Conservation (phyloP, 2,329 filamentous ascomycete genomes). For the Reticulascus tulasneorum region DNA sequence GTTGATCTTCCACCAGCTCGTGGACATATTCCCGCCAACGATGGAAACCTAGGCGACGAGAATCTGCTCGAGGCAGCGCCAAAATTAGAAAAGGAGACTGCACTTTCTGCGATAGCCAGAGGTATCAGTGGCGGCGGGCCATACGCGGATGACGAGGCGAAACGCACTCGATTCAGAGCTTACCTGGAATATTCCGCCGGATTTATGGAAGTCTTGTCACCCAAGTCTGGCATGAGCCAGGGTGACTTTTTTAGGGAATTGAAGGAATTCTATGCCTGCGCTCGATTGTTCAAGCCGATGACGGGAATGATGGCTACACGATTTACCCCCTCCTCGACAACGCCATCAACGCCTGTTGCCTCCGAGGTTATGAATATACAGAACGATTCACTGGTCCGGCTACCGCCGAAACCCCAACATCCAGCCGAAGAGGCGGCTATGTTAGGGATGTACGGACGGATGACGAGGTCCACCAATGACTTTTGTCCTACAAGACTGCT, state of each 20-base stretch:
- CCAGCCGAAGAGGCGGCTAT: slow-evolving; percentile 82
- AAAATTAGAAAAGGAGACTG: slow-evolving; percentile 61
- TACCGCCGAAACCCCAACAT: slow-evolving; percentile 58
- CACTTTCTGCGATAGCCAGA: slow-evolving; percentile 64
- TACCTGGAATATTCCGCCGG: slow-evolving; percentile 79
- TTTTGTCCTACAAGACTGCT: slow-evolving; percentile 81
- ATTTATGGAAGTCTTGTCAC: slow-evolving; percentile 52
- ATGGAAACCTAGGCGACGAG: slow-evolving; percentile 59
- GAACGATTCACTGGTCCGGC: slow-evolving; percentile 45
- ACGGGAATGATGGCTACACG: slow-evolving; percentile 89
- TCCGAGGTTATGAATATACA: slow-evolving; percentile 23
- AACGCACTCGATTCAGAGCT: slow-evolving; percentile 72
- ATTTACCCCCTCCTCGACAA: slow-evolving; percentile 70
- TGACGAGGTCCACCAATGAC: slow-evolving; percentile 69
- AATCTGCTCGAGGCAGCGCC: slow-evolving; percentile 58
- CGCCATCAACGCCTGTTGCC: slow-evolving; percentile 22
- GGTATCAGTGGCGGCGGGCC: slow-evolving; percentile 66
- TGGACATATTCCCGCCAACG: slow-evolving; percentile 67
- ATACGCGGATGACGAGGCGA: slow-evolving; percentile 77
- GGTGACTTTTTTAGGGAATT: slow-evolving; percentile 81
- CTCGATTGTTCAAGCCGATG: slow-evolving; percentile 81
- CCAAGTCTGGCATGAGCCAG: slow-evolving; percentile 41
- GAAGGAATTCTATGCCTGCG: slow-evolving; percentile 64
- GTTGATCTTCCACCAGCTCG: slow-evolving; percentile 71
- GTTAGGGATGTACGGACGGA: slow-evolving; percentile 85